Base-by-base conservation (phyloP, 305 asterid genomes). In the Solanum hybrid region DNA sequence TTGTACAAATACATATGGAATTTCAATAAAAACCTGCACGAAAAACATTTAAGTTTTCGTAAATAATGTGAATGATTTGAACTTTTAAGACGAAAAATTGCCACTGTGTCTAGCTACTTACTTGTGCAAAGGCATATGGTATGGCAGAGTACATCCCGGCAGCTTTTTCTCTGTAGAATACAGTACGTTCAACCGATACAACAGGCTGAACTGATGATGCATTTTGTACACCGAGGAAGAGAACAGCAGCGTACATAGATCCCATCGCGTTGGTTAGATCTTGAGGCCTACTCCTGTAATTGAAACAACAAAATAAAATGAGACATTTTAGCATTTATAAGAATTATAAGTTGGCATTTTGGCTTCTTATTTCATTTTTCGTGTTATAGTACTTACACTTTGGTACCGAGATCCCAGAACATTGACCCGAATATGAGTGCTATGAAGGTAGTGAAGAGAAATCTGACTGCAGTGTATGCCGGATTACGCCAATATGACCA, bases 141-240 rank as follows among this genome's bases (percentile, higher is more conserved):
- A 93, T 89, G 22, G 97, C 94, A 8, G 97, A 94, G 86, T 95
- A 95, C 96, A 94, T 95, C 86, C 97, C 96, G 0, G 96, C 96
- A 39, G 97, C 97, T 90, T 91, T 94, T 83, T 95, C 97, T 93
- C 96, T 90, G 89, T 94, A 95, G 85, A 94, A 94, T 51, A 94
- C 95, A 3, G 96, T 94, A 86, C 97, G 88, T 89, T 95, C 97
- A 28, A 94, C 89, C 4, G 96, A 93, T 89, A 94, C 94, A 83
- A 95, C 97, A 2, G 96, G 95, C 34, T 95, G 96, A 3, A 94
- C 94, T 12, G 95, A 84, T 1, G 95, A 94, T 40, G 95, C 87
- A 40, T 95, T 92, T 89, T 94, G 95, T 85, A 92, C 93, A 1
- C 97, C 97, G 85, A 94, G 91, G 87, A 95, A 95, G 85, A 89